Evolutionary conservation across 768 basidiomycete genomes (phyloP).

Genomic region (Coprinopsis sp.): DNA sequence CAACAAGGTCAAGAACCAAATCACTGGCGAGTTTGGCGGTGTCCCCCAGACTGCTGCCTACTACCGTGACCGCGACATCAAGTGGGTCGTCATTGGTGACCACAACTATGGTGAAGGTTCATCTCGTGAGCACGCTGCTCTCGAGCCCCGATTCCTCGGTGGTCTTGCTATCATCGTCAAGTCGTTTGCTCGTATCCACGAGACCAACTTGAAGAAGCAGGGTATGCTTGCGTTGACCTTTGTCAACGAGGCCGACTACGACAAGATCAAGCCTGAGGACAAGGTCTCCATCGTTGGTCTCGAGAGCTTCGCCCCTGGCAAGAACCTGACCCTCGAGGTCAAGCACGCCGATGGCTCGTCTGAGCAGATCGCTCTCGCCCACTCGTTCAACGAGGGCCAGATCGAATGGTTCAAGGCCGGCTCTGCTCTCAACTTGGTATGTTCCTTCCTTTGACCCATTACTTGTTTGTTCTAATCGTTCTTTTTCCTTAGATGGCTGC

Average conservation of each 20-base stretch:
- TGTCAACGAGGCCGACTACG: conserved; percentile 88
- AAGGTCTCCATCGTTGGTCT: conserved; percentile 87
- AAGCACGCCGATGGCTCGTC: conserved; percentile 80
- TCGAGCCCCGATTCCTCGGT: conserved; percentile 92
- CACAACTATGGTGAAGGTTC: conserved; percentile 98
- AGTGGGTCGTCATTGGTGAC: conserved; percentile 98
- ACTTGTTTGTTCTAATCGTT: conserved; percentile 5
- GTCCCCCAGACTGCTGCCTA: conserved; percentile 83
- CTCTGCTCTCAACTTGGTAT: conserved; percentile 82
- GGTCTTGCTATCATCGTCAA: conserved; percentile 94
- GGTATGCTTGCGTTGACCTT: conserved; percentile 98
- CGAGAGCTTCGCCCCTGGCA: conserved; percentile 84
- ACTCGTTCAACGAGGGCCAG: conserved; percentile 96
- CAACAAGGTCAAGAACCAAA: conserved; percentile 90
- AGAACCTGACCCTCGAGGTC: conserved; percentile 77
- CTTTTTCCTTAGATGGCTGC: conserved; percentile 53
- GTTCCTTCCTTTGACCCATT: conserved; percentile 17
- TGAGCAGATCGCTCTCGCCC: conserved; percentile 76
- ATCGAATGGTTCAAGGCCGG: conserved; percentile 99
- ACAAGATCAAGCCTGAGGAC: conserved; percentile 85
- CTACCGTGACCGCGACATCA: conserved; percentile 86
- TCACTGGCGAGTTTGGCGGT: conserved; percentile 78
- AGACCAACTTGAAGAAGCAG: conserved; percentile 99
- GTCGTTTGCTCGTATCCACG: conserved; percentile 97
- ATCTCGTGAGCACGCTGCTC: conserved; percentile 95